Conservation (phyloP, 495 filamentous ascomycete species). For the Penicillium lagena region DNA sequence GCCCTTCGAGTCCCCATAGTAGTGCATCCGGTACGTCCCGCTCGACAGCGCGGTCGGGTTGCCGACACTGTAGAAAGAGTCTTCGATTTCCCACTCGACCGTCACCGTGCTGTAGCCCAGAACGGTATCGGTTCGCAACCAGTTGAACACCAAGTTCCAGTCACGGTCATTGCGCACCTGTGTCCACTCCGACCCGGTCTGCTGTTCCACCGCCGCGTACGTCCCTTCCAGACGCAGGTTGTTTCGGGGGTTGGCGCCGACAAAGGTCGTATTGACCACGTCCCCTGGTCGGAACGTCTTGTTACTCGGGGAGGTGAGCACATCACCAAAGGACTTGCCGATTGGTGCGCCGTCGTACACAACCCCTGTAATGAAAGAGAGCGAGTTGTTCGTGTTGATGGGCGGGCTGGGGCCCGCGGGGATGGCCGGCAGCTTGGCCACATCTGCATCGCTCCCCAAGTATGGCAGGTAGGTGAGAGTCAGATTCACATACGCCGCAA, state of each 20-base stretch:
- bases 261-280: slow-evolving; percentile 59
- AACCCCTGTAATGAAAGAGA: slow-evolving; percentile 78
- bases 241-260: slow-evolving; percentile 88
- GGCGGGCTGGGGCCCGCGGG: slow-evolving; percentile 62
- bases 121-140: slow-evolving; percentile 66
- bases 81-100: slow-evolving; percentile 73
- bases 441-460: slow-evolving; percentile 41
- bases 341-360: slow-evolving; percentile 66
- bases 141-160: slow-evolving; percentile 33
- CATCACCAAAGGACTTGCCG: slow-evolving; percentile 71
- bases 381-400: slow-evolving; percentile 70
- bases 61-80: slow-evolving; percentile 37
- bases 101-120: slow-evolving; percentile 74
- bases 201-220: slow-evolving; percentile 72
- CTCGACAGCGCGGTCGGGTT: slow-evolving; percentile 32
- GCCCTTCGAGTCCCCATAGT: slow-evolving; percentile 79
- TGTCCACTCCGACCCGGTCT: slow-evolving; percentile 53
- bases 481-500: slow-evolving; percentile 85
- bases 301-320: slow-evolving; percentile 50
- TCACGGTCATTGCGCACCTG: slow-evolving; percentile 42
- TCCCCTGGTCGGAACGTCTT: slow-evolving; percentile 50
- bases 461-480: slow-evolving; percentile 68
- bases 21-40: slow-evolving; percentile 74
- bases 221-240: slow-evolving; percentile 73
- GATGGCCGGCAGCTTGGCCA: slow-evolving; percentile 40